Evolutionary conservation across 176 grass and related monocot species (phyloP), one percentile per base, ranked within the genome.

Genomic region (Lolium perenne): DNA sequence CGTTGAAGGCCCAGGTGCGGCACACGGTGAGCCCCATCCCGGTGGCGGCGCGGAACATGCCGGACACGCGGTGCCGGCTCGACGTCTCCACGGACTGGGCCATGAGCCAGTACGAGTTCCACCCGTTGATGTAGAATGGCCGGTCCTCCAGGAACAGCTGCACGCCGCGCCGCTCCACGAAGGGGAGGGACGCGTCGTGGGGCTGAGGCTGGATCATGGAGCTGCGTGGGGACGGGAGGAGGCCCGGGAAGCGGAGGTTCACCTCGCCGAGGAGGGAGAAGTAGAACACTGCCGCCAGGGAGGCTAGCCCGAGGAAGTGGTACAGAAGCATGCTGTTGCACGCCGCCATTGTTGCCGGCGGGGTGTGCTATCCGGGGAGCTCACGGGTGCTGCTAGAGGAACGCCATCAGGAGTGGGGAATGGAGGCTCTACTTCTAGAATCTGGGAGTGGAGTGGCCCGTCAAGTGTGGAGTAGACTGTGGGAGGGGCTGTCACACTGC

Each of bases 61-160:
- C 59, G 10, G 80, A 55, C 13, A 97, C 90, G 82, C 92, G 89
- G 47, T 86, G 75, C 21, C 97, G 74, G 86, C 79, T 93, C 51
- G 40, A 4, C 61, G 81, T 77, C 86, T 99, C 97, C 56, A 94
- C 94, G 5, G 94, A 92, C 77, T 97, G 89, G 88, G 94, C 97
- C 94, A 99, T 99, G 64, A 99, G 88, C 94, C 94, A 94, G 87
- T 99, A 99, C 21, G 97, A 99, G 90, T 99, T 99, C 97, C 97
- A 99, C 62, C 97, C 97, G 80, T 97, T 97, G 26, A 87, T 62
- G 81, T 99, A 99, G 90, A 99, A 94, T 0, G 90, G 81, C 50
- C 83, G 88, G 8, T 84, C 92, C 60, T 60, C 94, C 10, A 99
- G 73, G 56, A 86, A 53, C 57, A 99, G 92, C 79, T 59, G 92